Evolutionary conservation across 78 protist species (phyloP), one percentile per base, ranked within the genome.

Genomic region (Trichosphaerium sp.): DNA sequence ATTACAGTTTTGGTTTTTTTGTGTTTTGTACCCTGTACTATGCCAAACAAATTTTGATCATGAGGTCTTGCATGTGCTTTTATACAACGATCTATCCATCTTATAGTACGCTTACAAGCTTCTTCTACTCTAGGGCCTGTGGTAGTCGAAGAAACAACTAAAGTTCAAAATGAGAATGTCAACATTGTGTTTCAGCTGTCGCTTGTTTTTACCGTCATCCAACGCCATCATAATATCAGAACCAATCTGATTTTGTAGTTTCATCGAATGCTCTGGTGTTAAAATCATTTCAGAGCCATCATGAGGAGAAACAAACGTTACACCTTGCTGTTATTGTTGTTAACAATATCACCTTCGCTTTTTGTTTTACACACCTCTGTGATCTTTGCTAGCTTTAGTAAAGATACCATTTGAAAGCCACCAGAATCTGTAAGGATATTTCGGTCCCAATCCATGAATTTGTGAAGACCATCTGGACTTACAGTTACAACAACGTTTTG

Each of bases 11-110:
- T 43, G 26, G 5, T 4, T 40, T 21, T 21, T 51, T 7, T 6
- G 63, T 21, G n/a, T 25, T 4, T 23, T 11, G 35, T 75, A n/a
- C 94, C 96, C 59, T 93, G 97, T 12, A 96, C 85, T 35, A 96
- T 96, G 34, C 78, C 92, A 43, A 88, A 96, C 4, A 96, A 65
- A 38, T 73, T 82, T 62, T 90, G 93, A 8, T 28, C 0, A 4
- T 43, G 61, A 1, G 82, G 77, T 14, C 72, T 15, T 7, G 79
- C 29, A 74, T 91, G 95, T 0, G 96, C 96, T 3, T 15, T 23
- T 28, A 91, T 80, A 58, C 96, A 91, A 25, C 99, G 72, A 56
- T 96, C 99, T 28, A 94, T 75, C 97, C 97, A 93, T n/a, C 97
- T 86, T 23, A 91, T 57, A 56, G 90, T 82, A 23, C 98, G 75